A percentile compares a stretch with the other conserved stretches of the same genome.
Evolutionary conservation across 83 land plant species (phyloP).

Genomic region (Isoetes engelmannii): DNA sequence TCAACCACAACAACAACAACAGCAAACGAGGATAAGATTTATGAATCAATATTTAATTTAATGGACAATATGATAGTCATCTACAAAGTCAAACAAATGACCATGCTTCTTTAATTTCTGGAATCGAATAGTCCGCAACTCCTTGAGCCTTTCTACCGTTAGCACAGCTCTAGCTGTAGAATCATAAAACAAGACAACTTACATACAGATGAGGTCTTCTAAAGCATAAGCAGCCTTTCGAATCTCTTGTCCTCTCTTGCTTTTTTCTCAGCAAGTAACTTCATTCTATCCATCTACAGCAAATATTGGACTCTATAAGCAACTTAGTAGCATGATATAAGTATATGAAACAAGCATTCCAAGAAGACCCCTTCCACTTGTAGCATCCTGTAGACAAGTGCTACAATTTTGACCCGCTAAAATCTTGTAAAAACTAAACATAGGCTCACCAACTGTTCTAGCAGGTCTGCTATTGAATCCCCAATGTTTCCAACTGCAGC

Average conservation of each 20-base stretch:
- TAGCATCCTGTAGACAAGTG: too few species aligned
- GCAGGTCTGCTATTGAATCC: too few species aligned
- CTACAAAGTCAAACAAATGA: neutral
- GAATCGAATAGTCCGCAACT: slow-evolving; percentile 3
- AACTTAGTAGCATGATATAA: too few species aligned
- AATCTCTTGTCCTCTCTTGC: neutral
- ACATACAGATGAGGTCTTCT: neutral
- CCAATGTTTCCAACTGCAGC: too few species aligned
- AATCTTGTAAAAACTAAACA: too few species aligned
- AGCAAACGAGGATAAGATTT: too few species aligned
- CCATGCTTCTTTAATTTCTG: slow-evolving; percentile 6
- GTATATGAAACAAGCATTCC: too few species aligned
- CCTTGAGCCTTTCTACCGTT: slow-evolving; percentile 1
- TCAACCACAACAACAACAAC: neutral
- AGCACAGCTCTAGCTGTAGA: neutral
- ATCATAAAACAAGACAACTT: neutral
- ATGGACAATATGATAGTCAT: too few species aligned
- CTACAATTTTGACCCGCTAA: too few species aligned
- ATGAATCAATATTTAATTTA: too few species aligned
- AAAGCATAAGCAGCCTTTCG: neutral
- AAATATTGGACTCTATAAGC: neutral
- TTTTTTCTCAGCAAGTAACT: neutral
- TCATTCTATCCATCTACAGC: slow-evolving; percentile 1
- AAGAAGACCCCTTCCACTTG: too few species aligned
- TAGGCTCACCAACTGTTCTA: too few species aligned